Conservation (phyloP, 257 asterid genomes). For the Voacanga thouarsii region DNA sequence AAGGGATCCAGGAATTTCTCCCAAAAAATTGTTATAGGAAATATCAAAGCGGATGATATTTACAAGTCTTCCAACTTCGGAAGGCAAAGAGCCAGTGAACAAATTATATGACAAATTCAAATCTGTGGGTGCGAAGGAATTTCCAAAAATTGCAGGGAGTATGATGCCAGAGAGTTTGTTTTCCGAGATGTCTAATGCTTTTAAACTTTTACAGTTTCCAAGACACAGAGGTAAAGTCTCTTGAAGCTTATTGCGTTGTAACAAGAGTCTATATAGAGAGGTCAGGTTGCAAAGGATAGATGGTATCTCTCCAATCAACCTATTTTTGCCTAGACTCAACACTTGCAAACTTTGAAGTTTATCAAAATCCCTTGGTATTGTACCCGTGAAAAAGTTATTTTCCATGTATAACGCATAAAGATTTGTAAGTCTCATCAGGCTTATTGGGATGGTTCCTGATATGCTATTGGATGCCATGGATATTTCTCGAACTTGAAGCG, state of each 20-base stretch:
- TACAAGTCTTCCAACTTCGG: conserved; percentile 16
- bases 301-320: neutral
- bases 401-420: conserved; percentile 8
- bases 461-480: conserved; percentile 12
- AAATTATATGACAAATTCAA: conserved; percentile 23
- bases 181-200: conserved; percentile 14
- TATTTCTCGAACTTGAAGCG: conserved; percentile 12
- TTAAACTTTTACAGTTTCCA: conserved; percentile 15
- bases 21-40: conserved; percentile 30
- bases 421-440: conserved; percentile 15
- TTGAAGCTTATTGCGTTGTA: conserved; percentile 16
- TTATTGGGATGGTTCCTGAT: conserved; percentile 27
- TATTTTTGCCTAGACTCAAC: neutral
- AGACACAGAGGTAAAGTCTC: conserved; percentile 19
- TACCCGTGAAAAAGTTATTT: conserved; percentile 17
- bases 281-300: conserved; percentile 15
- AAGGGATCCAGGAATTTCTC: conserved; percentile 20
- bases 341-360: conserved; percentile 15
- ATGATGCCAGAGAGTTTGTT: conserved; percentile 29
- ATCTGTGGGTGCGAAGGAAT: conserved; percentile 7
- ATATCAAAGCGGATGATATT: conserved; percentile 13
- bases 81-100: conserved; percentile 23
- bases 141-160: conserved; percentile 7
- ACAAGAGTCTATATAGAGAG: conserved; percentile 3
- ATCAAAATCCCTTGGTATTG: conserved; percentile 29